phyloP scores from a whole-genome alignment of 169 alveolate species.

The Plasmodium relictum region DNA sequence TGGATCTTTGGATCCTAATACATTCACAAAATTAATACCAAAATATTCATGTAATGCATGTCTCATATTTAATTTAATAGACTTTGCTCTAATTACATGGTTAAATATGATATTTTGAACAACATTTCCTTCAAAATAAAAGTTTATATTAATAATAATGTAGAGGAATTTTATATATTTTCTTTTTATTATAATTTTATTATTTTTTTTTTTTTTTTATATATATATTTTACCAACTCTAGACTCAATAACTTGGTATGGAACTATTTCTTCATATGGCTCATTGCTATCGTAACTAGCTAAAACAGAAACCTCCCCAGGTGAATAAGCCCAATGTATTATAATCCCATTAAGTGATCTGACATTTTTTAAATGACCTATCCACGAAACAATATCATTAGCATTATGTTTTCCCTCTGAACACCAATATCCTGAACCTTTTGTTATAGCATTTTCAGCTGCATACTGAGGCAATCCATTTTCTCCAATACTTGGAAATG shows the following conservation, averaged over 20 bases:
- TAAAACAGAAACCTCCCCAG: slow-evolving; percentile 79
- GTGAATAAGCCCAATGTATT: slow-evolving; percentile 75
- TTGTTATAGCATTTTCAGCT: slow-evolving; percentile 85
- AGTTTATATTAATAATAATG: neutral
- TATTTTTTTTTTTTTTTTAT: neutral
- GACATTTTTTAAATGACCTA: slow-evolving; percentile 79
- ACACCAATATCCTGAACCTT: slow-evolving; percentile 88
- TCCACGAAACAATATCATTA: slow-evolving; percentile 81
- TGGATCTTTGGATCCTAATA: slow-evolving; percentile 87
- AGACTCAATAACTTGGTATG: slow-evolving; percentile 81
- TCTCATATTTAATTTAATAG: slow-evolving; percentile 87
- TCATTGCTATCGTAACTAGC: slow-evolving; percentile 81
- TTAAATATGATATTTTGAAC: slow-evolving; percentile 84
- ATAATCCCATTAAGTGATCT: slow-evolving; percentile 78
- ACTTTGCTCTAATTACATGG: slow-evolving; percentile 82
- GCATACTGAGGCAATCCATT: slow-evolving; percentile 85
- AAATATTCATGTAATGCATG: slow-evolving; percentile 87
- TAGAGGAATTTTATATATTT: neutral
- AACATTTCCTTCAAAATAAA: slow-evolving; percentile 69
- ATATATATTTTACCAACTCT: slow-evolving; percentile 53
- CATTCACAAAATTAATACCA: slow-evolving; percentile 90
- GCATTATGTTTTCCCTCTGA: slow-evolving; percentile 83
- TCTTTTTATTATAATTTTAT: neutral
- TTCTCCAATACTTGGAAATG: slow-evolving; percentile 78
- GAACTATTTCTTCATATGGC: slow-evolving; percentile 83